These are phyloP conservation scores for Ambrosiella beaveri DNA, from an alignment of 2,329 filamentous ascomycete genomes.

Conservation along the genomic window DNA sequence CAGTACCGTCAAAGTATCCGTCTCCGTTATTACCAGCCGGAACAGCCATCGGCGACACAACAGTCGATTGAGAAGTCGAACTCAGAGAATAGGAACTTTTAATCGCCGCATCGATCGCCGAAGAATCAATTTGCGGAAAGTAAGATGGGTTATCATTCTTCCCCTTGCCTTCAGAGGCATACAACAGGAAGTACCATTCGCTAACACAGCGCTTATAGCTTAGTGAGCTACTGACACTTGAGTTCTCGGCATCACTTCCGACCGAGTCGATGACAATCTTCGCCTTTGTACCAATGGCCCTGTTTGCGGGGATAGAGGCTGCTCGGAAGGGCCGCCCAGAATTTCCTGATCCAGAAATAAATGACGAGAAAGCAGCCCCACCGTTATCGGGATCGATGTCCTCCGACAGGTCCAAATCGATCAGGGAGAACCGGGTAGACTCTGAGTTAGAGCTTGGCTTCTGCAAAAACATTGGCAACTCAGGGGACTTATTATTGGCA, in stretches of 20 bases:
- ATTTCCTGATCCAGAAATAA: background rate
- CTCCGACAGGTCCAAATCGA: constrained; percentile 45
- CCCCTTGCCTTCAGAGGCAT: background rate
- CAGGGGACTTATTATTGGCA: constrained; percentile 19
- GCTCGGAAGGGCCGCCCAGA: background rate
- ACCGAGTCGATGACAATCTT: background rate
- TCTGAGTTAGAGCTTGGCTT: constrained; percentile 35
- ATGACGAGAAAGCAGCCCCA: background rate
- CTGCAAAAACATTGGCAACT: constrained; percentile 17
- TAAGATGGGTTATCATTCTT: background rate
- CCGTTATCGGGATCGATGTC: constrained; percentile 16
- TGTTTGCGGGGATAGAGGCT: too few relatives aligned
- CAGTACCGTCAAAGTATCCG: background rate
- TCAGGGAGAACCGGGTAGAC: constrained; percentile 40
- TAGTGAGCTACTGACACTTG: too few relatives aligned
- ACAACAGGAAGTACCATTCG: background rate
- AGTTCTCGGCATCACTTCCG: background rate
- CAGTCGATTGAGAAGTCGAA: background rate
- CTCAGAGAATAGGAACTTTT: background rate
- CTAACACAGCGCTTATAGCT: background rate
- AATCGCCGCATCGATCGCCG: background rate
- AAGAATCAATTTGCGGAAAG: background rate
- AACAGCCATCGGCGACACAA: background rate
- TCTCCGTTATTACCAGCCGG: background rate
- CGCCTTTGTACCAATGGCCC: background rate